phyloP scores from a whole-genome alignment of 2,329 filamentous ascomycete genomes.

The Paraphoma chrysanthemicola region DNA sequence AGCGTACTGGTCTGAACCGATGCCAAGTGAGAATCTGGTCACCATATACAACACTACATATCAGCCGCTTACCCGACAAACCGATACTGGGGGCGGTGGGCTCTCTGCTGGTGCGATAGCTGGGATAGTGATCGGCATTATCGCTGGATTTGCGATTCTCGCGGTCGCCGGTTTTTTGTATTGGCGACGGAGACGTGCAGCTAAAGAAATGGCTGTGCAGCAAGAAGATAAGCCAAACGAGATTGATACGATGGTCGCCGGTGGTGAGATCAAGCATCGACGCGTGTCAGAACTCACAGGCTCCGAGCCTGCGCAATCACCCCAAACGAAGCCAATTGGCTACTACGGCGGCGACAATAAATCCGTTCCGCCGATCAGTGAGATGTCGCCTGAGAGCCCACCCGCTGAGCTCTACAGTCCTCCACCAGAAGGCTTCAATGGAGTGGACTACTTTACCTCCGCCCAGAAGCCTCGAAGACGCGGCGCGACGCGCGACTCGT shows the following conservation, averaged over 20 bases:
- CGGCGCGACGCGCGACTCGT: slow-evolving; percentile 34
- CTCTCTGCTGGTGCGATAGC: slow-evolving; percentile 40
- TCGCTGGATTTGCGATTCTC: slow-evolving; percentile 30
- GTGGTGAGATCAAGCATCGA: slow-evolving; percentile 38
- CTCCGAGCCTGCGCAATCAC: slow-evolving; percentile 35
- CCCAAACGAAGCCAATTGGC: slow-evolving; percentile 28
- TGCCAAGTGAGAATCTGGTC: slow-evolving; percentile 25
- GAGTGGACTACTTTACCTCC: slow-evolving; percentile 36
- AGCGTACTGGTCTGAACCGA: slow-evolving; percentile 27
- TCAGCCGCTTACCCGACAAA: background rate
- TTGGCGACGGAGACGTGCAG: slow-evolving; percentile 29
- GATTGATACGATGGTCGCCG: slow-evolving; percentile 37
- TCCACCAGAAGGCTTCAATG: slow-evolving; percentile 22
- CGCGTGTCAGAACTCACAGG: slow-evolving; percentile 44
- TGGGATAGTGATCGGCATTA: slow-evolving; percentile 44
- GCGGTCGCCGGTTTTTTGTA: slow-evolving; percentile 36
- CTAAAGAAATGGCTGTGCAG: slow-evolving; percentile 8
- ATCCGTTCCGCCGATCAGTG: slow-evolving; percentile 29
- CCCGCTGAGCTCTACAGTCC: slow-evolving; percentile 45
- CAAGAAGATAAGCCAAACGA: slow-evolving; percentile 25
- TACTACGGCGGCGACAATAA: slow-evolving; percentile 37
- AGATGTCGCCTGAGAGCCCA: slow-evolving; percentile 41
- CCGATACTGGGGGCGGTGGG: slow-evolving; percentile 11
- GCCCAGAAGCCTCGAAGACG: slow-evolving; percentile 22
- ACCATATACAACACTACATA: slow-evolving; percentile 33